Base-by-base conservation (phyloP, 2,329 filamentous ascomycete genomes). In the Hirsutella thompsonii region DNA sequence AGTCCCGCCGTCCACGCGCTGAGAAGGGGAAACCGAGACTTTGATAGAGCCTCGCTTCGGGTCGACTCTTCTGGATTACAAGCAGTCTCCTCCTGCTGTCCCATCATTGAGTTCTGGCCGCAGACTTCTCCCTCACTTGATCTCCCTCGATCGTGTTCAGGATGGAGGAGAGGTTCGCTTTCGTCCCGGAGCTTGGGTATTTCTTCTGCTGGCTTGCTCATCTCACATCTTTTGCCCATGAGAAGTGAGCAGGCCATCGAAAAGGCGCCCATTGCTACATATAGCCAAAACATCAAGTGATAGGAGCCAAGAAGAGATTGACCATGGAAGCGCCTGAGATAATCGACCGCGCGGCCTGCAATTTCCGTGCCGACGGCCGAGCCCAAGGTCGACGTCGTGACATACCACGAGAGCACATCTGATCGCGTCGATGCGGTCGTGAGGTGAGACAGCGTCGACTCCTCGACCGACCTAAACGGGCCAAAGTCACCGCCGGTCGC, bases 371-470 rank as follows among this genome's bases (percentile, higher is more conserved):
- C 75, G 5, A 68, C 49, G 0, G 71, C 66, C 0, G 72, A 72
- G 1, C 74, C 75, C 2, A 77, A 57, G n/a, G 67, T 68, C 1
- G 73, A 69, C 2, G 61, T 64, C 14, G 70, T 75, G 33, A 79
- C 69, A 49, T 83, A 80, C 79, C 79, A 83, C 8, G 73, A 69
- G 44, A 81, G 62, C n/a, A 83, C 76, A 55, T 82, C 76, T 13
- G 74, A 63, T 37, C 79, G 61, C 1, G 68, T 71, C 23, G 64
- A 56, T 0, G 69, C 64, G 0, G 60, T 66, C 0, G 76, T 80
- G 36, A 82, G 62, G 51, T 81, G 74, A 5, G 76, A 73, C 8
- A 82, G 53, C 28, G 72, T 75, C 0, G 72, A 76, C 61, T 83
- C 78, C 52, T 83, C 79, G 26, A 83, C 74, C 3, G 75, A 75